phyloP scores from a whole-genome alignment of 2,329 filamentous ascomycete genomes.

The Ceratocystis huliohia region DNA sequence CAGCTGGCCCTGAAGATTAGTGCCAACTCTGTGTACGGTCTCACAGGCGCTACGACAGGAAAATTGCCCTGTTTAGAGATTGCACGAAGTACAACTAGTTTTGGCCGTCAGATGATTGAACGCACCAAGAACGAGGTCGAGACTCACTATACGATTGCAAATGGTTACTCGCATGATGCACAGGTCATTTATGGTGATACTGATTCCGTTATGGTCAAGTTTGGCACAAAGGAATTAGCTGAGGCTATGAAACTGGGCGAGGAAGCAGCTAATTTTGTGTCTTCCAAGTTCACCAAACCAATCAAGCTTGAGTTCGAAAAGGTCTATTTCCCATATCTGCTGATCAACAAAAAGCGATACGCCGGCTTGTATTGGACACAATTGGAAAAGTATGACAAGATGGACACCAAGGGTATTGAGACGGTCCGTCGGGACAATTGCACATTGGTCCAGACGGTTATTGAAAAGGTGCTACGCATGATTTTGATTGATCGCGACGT shows the following conservation, averaged over 20 bases:
- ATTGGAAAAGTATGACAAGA: slow-evolving; percentile 91
- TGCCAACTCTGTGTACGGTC: slow-evolving; percentile 93
- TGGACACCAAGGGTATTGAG: slow-evolving; percentile 99
- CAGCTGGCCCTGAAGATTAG: slow-evolving; percentile 93
- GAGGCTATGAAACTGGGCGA: slow-evolving; percentile 93
- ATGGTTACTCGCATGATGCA: slow-evolving; percentile 87
- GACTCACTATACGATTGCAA: slow-evolving; percentile 74
- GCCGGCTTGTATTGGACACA: slow-evolving; percentile 97
- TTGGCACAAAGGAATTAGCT: slow-evolving; percentile 73
- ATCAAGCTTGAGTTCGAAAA: slow-evolving; percentile 99
- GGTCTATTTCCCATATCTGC: slow-evolving; percentile 91
- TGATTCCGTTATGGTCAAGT: slow-evolving; percentile 99
- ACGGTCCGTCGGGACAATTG: slow-evolving; percentile 97
- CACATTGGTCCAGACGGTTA: slow-evolving; percentile 86
- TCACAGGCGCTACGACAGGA: slow-evolving; percentile 90
- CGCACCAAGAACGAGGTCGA: slow-evolving; percentile 96
- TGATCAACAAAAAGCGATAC: slow-evolving; percentile 99
- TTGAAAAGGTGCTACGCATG: slow-evolving; percentile 91
- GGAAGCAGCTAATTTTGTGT: slow-evolving; percentile 80
- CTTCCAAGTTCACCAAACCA: slow-evolving; percentile 82
- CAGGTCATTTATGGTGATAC: slow-evolving; percentile 98
- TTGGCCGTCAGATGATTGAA: slow-evolving; percentile 97
- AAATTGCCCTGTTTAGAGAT: slow-evolving; percentile 92
- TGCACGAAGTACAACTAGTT: slow-evolving; percentile 92
- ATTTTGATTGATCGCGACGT: slow-evolving; percentile 89